Conservation (phyloP, 1,139 yeast genomes). For the Geotrichum citri-aurantii region DNA sequence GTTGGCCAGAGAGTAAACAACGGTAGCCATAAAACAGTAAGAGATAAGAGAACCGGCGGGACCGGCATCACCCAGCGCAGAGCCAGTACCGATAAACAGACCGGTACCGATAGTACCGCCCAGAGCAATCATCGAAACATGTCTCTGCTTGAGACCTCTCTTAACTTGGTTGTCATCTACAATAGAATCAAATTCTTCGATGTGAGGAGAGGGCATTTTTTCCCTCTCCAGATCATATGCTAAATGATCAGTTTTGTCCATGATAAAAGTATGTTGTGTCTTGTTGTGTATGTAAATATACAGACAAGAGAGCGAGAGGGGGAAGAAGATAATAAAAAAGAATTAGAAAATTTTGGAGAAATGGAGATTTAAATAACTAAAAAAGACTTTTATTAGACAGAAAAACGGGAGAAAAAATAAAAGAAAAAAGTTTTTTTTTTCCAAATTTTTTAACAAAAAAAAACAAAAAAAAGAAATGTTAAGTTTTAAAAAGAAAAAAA, state of each 20-base stretch:
- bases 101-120: constrained; percentile 51
- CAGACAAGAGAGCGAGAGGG: neutral
- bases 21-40: constrained; percentile 45
- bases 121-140: constrained; percentile 42
- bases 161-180: constrained; percentile 8
- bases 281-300: neutral
- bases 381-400: neutral
- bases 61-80: constrained; percentile 49
- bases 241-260: constrained; percentile 4
- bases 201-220: neutral
- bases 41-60: constrained; percentile 49
- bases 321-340: neutral
- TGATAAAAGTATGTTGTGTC: neutral
- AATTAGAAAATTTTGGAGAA: neutral
- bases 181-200: constrained; percentile 3
- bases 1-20: constrained; percentile 53
- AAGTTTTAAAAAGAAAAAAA: neutral
- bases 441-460: neutral
- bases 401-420: neutral
- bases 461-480: neutral
- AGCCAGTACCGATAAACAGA: constrained; percentile 50
- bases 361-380: neutral
- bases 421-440: too few species aligned
- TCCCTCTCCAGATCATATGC: constrained; percentile 4
- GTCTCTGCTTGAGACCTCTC: constrained; percentile 32